Evolutionary conservation across 2,329 filamentous ascomycete genomes (phyloP), one percentile per base, ranked within the genome.

Genomic region (Amauroascus verrucosus): DNA sequence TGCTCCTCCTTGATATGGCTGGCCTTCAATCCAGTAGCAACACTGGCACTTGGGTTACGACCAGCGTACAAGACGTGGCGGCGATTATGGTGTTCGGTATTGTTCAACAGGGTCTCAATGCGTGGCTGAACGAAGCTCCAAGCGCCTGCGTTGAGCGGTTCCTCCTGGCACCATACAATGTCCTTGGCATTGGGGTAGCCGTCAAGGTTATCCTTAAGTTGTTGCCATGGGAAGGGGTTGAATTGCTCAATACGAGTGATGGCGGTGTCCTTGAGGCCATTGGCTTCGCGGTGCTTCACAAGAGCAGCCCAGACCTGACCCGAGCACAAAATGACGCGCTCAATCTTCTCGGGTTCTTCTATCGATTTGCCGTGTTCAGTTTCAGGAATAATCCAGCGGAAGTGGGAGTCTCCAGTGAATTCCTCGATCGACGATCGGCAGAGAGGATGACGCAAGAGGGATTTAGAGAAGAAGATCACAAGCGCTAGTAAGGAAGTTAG

Each of bases 101-200:
- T 72, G 76, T 97, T 96, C 61, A 98, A 79, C 60, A 98, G 75
- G 7, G 91, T 98, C 81, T 98, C 93, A 59, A 98, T 89, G 67
- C 93, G 85, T 30, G 93, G 93, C 75, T 98, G 93, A n/a, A 85
- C 87, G 75, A 93, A 97, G 68, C 83, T 89, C 93, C 93, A 98
- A 45, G 88, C 88, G 70, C 93, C 93, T 7, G 93, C 93, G 69
- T 98, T 98, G 56, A 98, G 81, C 30, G 93, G 93, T 77, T 98
- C 93, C 72, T 98, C 93, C 74, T 98, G 93, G 62, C 82, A 84
- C 90, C 90, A 98, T 59, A 98, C 89, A 61, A 98, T 89, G 59
- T 89, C 91, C 80, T 96, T 88, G 63, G 91, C 91, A 72, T 98
- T 98, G 68, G 90, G 88, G 77, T 98, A 98, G 71, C 77, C 82